Evolutionary conservation across 108 stramenopile species (phyloP).

Genomic region (Skeletonema costatum): DNA sequence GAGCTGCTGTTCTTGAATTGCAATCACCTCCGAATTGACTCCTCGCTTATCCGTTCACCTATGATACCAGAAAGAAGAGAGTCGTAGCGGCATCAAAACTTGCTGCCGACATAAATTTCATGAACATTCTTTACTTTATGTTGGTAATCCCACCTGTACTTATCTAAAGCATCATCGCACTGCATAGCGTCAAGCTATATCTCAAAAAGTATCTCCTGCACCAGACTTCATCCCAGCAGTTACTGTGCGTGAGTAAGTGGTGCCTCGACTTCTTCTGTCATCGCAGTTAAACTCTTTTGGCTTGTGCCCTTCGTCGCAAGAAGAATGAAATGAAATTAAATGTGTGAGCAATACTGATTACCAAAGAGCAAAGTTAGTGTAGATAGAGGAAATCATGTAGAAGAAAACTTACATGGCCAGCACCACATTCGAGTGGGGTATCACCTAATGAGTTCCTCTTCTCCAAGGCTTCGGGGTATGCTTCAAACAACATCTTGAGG

Average conservation of each 20-base stretch:
- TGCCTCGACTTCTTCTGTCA: slow-evolving; percentile 15
- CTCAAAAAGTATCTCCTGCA: too few species aligned
- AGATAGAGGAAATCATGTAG: neutral
- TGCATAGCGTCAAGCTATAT: too few species aligned
- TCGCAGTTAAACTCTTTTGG: slow-evolving; percentile 25
- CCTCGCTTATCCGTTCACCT: too few species aligned
- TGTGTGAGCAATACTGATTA: neutral
- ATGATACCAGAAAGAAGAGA: too few species aligned
- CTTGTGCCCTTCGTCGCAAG: slow-evolving; percentile 2
- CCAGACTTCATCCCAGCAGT: neutral
- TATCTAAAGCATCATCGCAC: too few species aligned
- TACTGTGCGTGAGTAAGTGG: neutral
- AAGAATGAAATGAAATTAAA: neutral
- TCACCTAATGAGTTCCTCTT: slow-evolving; percentile 42
- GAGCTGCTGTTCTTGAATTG: too few species aligned
- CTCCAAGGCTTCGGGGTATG: slow-evolving; percentile 53
- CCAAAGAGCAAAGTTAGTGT: neutral
- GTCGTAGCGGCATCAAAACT: too few species aligned
- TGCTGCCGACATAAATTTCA: too few species aligned
- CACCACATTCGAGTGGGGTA: slow-evolving; percentile 24
- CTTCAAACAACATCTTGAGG: slow-evolving; percentile 60
- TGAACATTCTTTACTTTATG: too few species aligned
- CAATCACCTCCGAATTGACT: too few species aligned
- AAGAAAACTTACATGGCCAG: slow-evolving; percentile 28
- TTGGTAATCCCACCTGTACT: too few species aligned